A percentile compares a stretch with the other conserved stretches of the same genome.
phyloP scores from a whole-genome alignment of 1,139 yeast species.

The Yarrowia galli region DNA sequence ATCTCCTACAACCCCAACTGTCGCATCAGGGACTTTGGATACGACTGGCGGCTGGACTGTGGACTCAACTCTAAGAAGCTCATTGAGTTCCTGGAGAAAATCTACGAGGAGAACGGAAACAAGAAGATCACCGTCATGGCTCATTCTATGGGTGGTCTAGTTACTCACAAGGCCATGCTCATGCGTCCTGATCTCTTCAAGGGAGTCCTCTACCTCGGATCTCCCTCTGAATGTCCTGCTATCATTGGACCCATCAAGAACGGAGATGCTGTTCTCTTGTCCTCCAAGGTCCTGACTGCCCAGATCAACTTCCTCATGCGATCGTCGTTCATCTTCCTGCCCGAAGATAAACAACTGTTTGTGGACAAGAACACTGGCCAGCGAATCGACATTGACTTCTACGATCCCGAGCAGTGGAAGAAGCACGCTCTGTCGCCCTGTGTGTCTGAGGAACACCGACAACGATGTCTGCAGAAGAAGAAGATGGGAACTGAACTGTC shows the following conservation, averaged over 20 bases:
- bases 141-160: conserved; percentile 93
- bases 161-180: conserved; percentile 81
- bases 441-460: conserved; percentile 55
- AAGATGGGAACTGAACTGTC: neutral
- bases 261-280: conserved; percentile 80
- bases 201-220: conserved; percentile 80
- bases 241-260: conserved; percentile 83
- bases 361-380: conserved; percentile 65
- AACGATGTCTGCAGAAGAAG: conserved; percentile 28
- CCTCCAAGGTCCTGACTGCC: conserved; percentile 75
- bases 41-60: conserved; percentile 87
- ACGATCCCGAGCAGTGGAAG: conserved; percentile 82
- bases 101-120: conserved; percentile 56
- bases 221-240: conserved; percentile 84
- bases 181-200: conserved; percentile 70
- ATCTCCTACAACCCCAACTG: conserved; percentile 66
- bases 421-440: conserved; percentile 77
- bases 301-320: conserved; percentile 91
- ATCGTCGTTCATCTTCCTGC: conserved; percentile 78
- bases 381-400: conserved; percentile 72
- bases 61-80: conserved; percentile 63
- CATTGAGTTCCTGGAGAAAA: conserved; percentile 55
- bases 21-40: conserved; percentile 76
- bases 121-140: conserved; percentile 64
- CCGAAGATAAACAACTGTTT: conserved; percentile 75